These are phyloP conservation scores for Annulohypoxylon stygium DNA, from an alignment of 495 filamentous ascomycete species.

Conservation along the genomic window DNA sequence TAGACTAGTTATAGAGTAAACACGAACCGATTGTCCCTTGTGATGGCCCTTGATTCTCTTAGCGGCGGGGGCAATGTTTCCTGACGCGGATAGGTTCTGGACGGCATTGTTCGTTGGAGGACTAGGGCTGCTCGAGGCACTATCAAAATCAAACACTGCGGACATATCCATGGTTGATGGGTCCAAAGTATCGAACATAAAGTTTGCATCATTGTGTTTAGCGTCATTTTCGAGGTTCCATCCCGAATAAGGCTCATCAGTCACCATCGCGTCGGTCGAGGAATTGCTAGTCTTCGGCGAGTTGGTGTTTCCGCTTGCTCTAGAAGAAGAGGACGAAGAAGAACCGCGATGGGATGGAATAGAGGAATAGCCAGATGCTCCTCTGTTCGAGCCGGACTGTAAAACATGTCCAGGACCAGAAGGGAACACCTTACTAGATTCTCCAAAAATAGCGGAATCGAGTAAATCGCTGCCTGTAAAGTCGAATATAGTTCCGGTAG, in stretches of 20 bases:
- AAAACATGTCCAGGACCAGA: conserved; percentile 7
- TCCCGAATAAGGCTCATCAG: conserved; percentile 28
- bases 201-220: conserved; percentile 29
- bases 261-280: conserved; percentile 43
- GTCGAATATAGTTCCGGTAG: conserved; percentile 25
- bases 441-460: conserved; percentile 21
- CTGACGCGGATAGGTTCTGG: conserved; percentile 37
- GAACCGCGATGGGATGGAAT: conserved; percentile 47
- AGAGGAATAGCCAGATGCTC: conserved; percentile 2
- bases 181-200: conserved; percentile 40
- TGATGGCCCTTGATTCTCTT: conserved; percentile 52
- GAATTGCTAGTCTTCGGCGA: conserved; percentile 45
- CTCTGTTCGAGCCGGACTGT: conserved; percentile 23
- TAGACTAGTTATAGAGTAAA: conserved; percentile 1
- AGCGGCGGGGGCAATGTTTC: conserved; percentile 29
- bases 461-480: conserved; percentile 26
- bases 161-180: conserved; percentile 62
- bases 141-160: conserved; percentile 77
- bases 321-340: conserved; percentile 49
- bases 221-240: conserved; percentile 38
- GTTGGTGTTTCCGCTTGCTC: conserved; percentile 33
- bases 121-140: conserved; percentile 75
- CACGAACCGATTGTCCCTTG: conserved; percentile 52
- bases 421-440: conserved; percentile 26
- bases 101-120: conserved; percentile 53